phyloP scores from a whole-genome alignment of 768 basidiomycete genomes.

The Dictyophora rubrovolvata region DNA sequence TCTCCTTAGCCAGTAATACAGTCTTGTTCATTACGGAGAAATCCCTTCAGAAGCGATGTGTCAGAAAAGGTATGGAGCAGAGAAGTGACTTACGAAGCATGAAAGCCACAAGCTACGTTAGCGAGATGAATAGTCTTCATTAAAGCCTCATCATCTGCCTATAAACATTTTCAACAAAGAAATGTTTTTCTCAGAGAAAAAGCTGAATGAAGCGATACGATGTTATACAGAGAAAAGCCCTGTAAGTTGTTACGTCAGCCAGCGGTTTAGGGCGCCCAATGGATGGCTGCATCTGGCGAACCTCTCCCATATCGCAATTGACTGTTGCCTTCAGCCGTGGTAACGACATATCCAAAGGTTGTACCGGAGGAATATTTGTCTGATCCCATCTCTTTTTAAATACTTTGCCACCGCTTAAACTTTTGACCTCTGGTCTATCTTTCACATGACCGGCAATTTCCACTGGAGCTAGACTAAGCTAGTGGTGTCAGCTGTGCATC shows the following conservation, averaged over 20 bases:
- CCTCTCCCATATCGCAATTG: conserved; percentile 52
- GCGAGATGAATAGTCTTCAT: conserved; percentile 51
- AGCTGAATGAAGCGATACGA: conserved; percentile 24
- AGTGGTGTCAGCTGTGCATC: too few relatives aligned
- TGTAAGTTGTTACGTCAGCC: conserved; percentile 12
- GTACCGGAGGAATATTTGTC: not conserved
- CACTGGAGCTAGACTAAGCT: too few relatives aligned
- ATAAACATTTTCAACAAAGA: not conserved
- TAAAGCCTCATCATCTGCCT: conserved; percentile 43
- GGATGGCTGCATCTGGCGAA: conserved; percentile 12
- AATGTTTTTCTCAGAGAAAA: not conserved
- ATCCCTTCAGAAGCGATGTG: conserved; percentile 29
- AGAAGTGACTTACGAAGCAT: conserved; percentile 47
- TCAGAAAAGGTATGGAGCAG: too few relatives aligned
- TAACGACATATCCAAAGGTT: not conserved
- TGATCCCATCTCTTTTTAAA: not conserved
- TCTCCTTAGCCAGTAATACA: conserved; percentile 42
- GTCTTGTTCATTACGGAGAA: conserved; percentile 59
- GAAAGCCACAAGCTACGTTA: conserved; percentile 61
- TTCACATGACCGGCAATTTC: too few relatives aligned
- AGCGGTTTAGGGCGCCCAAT: not conserved
- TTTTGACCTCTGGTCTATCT: too few relatives aligned
- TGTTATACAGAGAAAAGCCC: conserved; percentile 42
- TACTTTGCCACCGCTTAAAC: not conserved
- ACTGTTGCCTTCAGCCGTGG: conserved; percentile 28